phyloP scores from a whole-genome alignment of 78 protist species.

The Mantamonas sphyraenae region DNA sequence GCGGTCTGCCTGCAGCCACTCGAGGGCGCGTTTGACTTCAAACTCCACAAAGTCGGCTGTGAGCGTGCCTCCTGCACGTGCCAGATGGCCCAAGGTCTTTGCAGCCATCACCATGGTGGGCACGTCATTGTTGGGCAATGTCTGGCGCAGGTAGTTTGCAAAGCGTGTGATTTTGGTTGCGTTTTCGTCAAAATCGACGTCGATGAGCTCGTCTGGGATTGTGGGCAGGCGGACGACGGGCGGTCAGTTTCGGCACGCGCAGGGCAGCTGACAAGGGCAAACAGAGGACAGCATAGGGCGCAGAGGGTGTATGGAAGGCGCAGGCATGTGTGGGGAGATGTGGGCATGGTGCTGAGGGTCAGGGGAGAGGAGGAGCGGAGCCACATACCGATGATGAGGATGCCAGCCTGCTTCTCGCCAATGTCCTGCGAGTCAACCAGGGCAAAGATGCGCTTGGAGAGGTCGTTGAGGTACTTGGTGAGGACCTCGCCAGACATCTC shows the following conservation, averaged over 20 bases:
- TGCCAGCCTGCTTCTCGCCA: constrained; percentile 13
- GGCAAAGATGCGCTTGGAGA: constrained; percentile 15
- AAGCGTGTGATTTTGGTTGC: constrained; percentile 25
- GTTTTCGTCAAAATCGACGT: constrained; percentile 43
- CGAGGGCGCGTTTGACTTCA: constrained; percentile 47
- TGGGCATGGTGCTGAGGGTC: neutral
- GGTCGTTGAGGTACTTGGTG: neutral
- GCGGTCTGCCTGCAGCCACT: constrained; percentile 40
- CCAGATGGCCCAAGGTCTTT: constrained; percentile 31
- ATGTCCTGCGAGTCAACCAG: constrained; percentile 8
- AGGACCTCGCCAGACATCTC: constrained; percentile 7
- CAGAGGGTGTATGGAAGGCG: no score
- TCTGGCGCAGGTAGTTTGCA: constrained; percentile 28
- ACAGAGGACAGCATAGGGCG: neutral
- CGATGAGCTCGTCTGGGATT: constrained; percentile 18
- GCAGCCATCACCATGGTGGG: constrained; percentile 15
- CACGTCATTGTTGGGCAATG: constrained; percentile 17
- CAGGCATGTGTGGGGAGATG: neutral
- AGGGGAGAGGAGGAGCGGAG: neutral
- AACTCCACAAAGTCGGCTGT: constrained; percentile 51
- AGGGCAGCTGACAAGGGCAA: neutral
- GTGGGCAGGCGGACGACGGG: neutral
- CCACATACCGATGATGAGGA: neutral
- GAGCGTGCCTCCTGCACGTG: constrained; percentile 26
- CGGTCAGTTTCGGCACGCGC: neutral